phyloP scores from a whole-genome alignment of 176 grass and related monocot genomes.

The Cenchrus purpureus region DNA sequence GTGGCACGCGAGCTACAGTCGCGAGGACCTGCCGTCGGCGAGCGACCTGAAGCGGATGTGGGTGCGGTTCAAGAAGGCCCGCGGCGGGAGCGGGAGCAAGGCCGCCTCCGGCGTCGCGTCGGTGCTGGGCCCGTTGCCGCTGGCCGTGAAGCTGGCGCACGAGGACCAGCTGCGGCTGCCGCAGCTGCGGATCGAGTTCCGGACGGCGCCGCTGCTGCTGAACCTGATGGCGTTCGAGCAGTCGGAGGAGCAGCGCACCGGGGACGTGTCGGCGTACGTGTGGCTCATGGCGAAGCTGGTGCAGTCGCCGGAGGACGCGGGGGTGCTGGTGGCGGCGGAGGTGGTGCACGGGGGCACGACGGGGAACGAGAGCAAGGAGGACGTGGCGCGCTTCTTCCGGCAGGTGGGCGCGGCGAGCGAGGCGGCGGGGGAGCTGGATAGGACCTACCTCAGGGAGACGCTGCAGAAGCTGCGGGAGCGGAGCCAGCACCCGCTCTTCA shows the following conservation, averaged over 20 bases:
- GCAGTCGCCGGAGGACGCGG: constrained; percentile 48
- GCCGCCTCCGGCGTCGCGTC: constrained; percentile 17
- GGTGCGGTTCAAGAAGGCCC: constrained; percentile 41
- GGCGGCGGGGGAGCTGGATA: constrained; percentile 37
- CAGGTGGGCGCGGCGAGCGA: constrained; percentile 38
- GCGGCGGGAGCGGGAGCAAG: not conserved
- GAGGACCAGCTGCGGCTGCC: constrained; percentile 44
- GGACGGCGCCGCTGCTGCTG: constrained; percentile 54
- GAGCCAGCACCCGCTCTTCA: constrained; percentile 52
- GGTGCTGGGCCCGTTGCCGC: constrained; percentile 45
- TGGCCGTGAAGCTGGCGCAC: constrained; percentile 51
- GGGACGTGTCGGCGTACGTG: constrained; percentile 55
- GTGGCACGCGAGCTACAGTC: constrained; percentile 49
- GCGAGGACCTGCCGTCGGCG: constrained; percentile 44
- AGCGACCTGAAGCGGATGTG: constrained; percentile 66
- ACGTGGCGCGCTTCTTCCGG: constrained; percentile 41
- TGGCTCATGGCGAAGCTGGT: constrained; percentile 62
- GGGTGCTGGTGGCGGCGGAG: constrained; percentile 51
- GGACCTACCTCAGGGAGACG: constrained; percentile 35
- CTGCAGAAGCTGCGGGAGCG: constrained; percentile 42
- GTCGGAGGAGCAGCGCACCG: not conserved
- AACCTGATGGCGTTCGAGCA: constrained; percentile 66
- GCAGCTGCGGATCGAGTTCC: constrained; percentile 49
- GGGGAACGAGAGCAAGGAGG: constrained; percentile 41
- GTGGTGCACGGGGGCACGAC: constrained; percentile 41